Percentiles rank a stretch among this genome's conserved stretches.
Conservation (phyloP, 345 rosid genomes). For the Syzygium oleosum region DNA sequence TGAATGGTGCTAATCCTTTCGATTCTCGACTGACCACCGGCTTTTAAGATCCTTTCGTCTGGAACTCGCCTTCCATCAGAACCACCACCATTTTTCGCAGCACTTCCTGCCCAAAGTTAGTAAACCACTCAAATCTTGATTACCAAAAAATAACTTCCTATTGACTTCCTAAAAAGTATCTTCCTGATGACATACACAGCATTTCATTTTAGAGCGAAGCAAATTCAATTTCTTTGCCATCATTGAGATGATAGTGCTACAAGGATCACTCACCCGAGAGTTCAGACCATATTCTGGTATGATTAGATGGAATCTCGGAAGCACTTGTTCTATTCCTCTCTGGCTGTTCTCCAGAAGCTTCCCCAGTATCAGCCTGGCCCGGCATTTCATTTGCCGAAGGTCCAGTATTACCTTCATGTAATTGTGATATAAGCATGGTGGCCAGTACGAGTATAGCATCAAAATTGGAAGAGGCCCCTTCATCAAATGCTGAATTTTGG, state of each 20-base stretch:
- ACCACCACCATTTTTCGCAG: slow-evolving; percentile 46
- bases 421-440: slow-evolving; percentile 83
- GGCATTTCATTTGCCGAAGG: slow-evolving; percentile 25
- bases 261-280: slow-evolving; percentile 54
- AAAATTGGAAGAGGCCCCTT: slow-evolving; percentile 56
- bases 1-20: slow-evolving; percentile 49
- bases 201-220: too few species aligned
- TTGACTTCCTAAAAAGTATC: too few species aligned
- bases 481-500: slow-evolving; percentile 66
- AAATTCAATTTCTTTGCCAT: neutral
- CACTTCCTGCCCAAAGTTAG: slow-evolving; percentile 50
- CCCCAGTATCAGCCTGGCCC: slow-evolving; percentile 24
- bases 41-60: slow-evolving; percentile 30
- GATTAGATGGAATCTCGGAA: slow-evolving; percentile 65
- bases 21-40: slow-evolving; percentile 30
- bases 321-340: slow-evolving; percentile 38
- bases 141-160: too few species aligned
- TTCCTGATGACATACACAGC: too few species aligned
- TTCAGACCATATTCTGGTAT: slow-evolving; percentile 14
- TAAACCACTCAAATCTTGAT: too few species aligned
- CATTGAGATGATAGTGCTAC: neutral
- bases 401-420: slow-evolving; percentile 45
- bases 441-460: slow-evolving; percentile 88
- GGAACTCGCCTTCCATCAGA: slow-evolving; percentile 49
- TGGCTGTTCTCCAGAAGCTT: slow-evolving; percentile 33